Evolutionary conservation across 495 filamentous ascomycete species (phyloP), one percentile per base, ranked within the genome.

Genomic region (Penicillium bovifimosum): DNA sequence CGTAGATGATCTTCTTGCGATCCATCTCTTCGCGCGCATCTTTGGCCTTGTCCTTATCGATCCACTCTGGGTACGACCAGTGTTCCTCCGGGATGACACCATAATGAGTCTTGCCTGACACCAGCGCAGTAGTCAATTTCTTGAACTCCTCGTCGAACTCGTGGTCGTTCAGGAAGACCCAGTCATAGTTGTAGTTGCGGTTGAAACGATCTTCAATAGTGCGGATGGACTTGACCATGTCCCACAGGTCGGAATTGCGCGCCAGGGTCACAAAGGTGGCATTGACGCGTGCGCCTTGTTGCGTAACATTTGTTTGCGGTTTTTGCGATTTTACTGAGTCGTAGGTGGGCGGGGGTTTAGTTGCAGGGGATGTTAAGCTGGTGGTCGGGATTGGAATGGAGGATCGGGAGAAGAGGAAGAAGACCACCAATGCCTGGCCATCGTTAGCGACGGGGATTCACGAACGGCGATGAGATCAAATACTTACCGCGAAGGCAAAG

Each of bases 161-260:
- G 64, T 90, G 80, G 65, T 98, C 93, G 68, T 98, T 98, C 56
- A 98, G 70, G 75, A 98, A 98, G 26, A 98, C 95, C 93, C 93
- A 98, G 64, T 97, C 93, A 69, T 98, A 98, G 74, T 96, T 85
- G 70, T 86, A 97, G 44, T 90, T 86, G 58, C 83, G 81, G 71
- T 98, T 98, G 83, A 98, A 97, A 56, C 93, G 86, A 66, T 98
- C 93, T 72, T 98, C 93, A 31, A 98, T 83, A 56, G 92, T 85
- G 18, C 93, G 89, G 63, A 98, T 98, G 7, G 90, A 95, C 61
- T 87, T 84, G 20, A 90, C 86, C 60, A 98, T 96, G 28, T 97
- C 93, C 95, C 95, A 98, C 35, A 96, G 68, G 67, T 98, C 93
- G 28, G 75, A 76, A 66, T 98, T 98, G 45, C 95, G 85, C 14